phyloP scores from a whole-genome alignment of 345 rosid genomes.

The Moringa oleifera region DNA sequence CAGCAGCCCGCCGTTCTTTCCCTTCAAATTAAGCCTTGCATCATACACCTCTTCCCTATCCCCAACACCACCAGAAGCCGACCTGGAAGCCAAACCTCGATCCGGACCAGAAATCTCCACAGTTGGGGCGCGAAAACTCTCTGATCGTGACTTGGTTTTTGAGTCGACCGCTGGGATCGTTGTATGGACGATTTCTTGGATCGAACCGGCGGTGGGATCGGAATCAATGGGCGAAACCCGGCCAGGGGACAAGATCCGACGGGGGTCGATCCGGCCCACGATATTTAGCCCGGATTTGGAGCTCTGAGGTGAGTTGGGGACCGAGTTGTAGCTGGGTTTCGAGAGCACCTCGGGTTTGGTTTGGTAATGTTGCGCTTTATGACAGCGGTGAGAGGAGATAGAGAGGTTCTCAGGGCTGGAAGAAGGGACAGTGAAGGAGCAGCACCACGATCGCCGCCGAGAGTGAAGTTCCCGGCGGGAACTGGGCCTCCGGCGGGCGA shows the following conservation, averaged over 20 bases:
- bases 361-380: slow-evolving; percentile 23
- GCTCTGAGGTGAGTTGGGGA: slow-evolving; percentile 64
- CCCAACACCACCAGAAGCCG: slow-evolving; percentile 7
- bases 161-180: slow-evolving; percentile 21
- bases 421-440: slow-evolving; percentile 68
- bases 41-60: slow-evolving; percentile 33
- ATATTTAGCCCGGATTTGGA: slow-evolving; percentile 55
- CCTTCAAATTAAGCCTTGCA: slow-evolving; percentile 67
- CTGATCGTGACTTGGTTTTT: slow-evolving; percentile 25
- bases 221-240: slow-evolving; percentile 93
- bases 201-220: slow-evolving; percentile 28
- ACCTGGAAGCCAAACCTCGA: slow-evolving; percentile 22
- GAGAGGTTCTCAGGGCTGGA: slow-evolving; percentile 65
- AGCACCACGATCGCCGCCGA: slow-evolving; percentile 73
- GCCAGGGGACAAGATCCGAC: slow-evolving; percentile 91
- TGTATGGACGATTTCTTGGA: slow-evolving; percentile 23
- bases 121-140: slow-evolving; percentile 34
- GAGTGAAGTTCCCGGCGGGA: slow-evolving; percentile 19
- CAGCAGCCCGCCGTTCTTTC: slow-evolving; percentile 61
- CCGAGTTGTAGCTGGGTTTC: slow-evolving; percentile 39
- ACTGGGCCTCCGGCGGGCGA: slow-evolving; percentile 23
- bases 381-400: slow-evolving; percentile 27
- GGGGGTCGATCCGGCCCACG: slow-evolving; percentile 82
- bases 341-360: slow-evolving; percentile 28
- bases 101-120: slow-evolving; percentile 17